Conservation (phyloP, 352 stramenopile species). For the Thalassiosira mediterranea region DNA sequence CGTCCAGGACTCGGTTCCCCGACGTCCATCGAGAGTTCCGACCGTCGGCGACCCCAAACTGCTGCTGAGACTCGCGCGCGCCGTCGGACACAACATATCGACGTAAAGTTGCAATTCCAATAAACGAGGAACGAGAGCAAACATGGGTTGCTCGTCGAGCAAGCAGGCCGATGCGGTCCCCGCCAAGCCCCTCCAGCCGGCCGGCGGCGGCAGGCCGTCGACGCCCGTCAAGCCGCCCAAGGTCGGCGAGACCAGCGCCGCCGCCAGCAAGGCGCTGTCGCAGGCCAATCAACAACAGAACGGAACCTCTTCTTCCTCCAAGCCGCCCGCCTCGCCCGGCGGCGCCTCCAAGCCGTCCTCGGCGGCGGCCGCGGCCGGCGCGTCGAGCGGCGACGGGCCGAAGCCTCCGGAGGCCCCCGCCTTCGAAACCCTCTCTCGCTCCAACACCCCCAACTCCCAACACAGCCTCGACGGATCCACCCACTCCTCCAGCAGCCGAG, state of each 20-base stretch:
- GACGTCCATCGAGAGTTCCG: too few relatives aligned
- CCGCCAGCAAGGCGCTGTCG: slow-evolving; percentile 1
- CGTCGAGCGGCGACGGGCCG: too few relatives aligned
- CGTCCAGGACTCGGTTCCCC: too few relatives aligned
- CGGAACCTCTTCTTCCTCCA: not conserved
- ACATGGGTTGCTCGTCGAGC: too few relatives aligned
- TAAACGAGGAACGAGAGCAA: too few relatives aligned
- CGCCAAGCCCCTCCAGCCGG: not conserved
- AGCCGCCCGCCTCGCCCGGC: not conserved
- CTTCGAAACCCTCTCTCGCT: slow-evolving; percentile 34
- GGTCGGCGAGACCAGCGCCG: not conserved
- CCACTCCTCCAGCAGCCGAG: slow-evolving; percentile 25
- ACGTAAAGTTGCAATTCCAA: too few relatives aligned
- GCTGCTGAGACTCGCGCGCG: too few relatives aligned
- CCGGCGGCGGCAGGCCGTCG: not conserved
- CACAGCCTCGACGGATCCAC: slow-evolving; percentile 43
- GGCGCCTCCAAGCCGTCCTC: not conserved
- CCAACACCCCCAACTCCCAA: slow-evolving; percentile 34
- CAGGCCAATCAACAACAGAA: not conserved
- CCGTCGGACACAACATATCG: too few relatives aligned
- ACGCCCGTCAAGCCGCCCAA: slow-evolving; percentile 6
- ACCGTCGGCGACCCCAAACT: too few relatives aligned
- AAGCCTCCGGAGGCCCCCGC: too few relatives aligned
- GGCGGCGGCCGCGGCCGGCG: too few relatives aligned
- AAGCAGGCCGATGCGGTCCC: too few relatives aligned